Percentiles rank a stretch among this genome's conserved stretches.
These are phyloP conservation scores for Microdochium paspali DNA, from an alignment of 2,329 filamentous ascomycete genomes.

Conservation along the genomic window DNA sequence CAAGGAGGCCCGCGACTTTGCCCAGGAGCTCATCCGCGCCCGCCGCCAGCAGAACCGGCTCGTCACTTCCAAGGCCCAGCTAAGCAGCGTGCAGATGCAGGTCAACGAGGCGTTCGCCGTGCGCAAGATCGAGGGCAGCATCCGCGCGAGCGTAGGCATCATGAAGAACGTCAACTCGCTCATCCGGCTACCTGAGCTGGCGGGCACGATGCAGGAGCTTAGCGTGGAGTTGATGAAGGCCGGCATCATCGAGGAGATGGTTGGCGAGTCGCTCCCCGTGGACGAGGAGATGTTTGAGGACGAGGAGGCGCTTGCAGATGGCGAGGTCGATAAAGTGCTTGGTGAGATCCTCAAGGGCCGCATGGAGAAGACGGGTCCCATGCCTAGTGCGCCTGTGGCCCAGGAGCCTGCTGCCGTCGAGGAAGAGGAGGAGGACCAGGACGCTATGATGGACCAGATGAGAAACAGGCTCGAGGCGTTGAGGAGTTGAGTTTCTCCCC, in stretches of 20 bases:
- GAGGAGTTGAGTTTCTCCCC: background rate
- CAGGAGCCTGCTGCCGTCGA: conserved; percentile 44
- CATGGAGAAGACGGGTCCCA: conserved; percentile 53
- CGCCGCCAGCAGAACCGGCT: conserved; percentile 68
- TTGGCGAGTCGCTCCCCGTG: conserved; percentile 74
- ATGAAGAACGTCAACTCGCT: conserved; percentile 95
- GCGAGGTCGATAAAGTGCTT: conserved; percentile 86
- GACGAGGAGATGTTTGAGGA: conserved; percentile 64
- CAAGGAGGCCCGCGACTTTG: conserved; percentile 79
- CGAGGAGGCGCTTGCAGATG: conserved; percentile 63
- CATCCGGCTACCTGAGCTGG: conserved; percentile 76
- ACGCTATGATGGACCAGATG: conserved; percentile 92
- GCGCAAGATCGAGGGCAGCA: conserved; percentile 89
- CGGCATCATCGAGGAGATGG: conserved; percentile 96
- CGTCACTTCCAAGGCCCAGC: conserved; percentile 80
- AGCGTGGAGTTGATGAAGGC: conserved; percentile 85
- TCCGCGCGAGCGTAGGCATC: conserved; percentile 76
- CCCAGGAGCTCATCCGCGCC: conserved; percentile 74
- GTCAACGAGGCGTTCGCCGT: conserved; percentile 94
- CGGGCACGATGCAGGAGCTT: conserved; percentile 81
- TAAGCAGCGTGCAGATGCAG: conserved; percentile 92
- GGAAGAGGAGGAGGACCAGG: conserved; percentile 76
- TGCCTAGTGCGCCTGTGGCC: conserved; percentile 44
- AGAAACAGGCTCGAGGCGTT: conserved; percentile 67
- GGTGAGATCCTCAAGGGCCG: conserved; percentile 82